Evolutionary conservation across 345 rosid genomes (phyloP).

Genomic region (Citrus cavaleriei): DNA sequence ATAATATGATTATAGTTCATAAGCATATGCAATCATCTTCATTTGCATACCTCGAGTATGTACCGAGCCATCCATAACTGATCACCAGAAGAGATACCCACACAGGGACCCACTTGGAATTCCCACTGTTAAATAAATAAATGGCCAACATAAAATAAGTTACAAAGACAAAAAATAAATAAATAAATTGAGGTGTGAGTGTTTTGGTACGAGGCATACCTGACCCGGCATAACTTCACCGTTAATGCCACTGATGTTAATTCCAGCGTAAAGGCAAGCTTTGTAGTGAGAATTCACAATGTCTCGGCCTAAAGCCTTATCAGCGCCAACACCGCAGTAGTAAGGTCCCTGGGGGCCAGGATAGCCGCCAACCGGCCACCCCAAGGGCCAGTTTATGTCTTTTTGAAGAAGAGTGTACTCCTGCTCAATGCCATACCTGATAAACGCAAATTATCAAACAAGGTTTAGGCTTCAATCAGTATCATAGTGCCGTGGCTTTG

Average conservation of each 20-base stretch:
- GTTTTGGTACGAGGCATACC: slow-evolving; percentile 20
- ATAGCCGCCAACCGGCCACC: slow-evolving; percentile 78
- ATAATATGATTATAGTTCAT: no score
- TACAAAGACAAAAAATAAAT: background rate
- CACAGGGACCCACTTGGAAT: slow-evolving; percentile 75
- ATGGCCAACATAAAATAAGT: background rate
- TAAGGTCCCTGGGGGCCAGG: slow-evolving; percentile 94
- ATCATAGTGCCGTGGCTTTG: no score
- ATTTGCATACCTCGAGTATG: slow-evolving; percentile 61
- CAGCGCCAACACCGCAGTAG: slow-evolving; percentile 82
- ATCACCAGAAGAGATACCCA: slow-evolving; percentile 75
- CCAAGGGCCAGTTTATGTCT: slow-evolving; percentile 59
- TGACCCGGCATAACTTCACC: slow-evolving; percentile 94
- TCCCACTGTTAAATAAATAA: slow-evolving; percentile 53
- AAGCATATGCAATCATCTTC: background rate
- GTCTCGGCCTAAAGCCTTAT: slow-evolving; percentile 77
- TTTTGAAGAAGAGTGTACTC: slow-evolving; percentile 75
- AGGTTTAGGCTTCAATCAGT: no score
- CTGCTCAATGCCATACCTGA: slow-evolving; percentile 76
- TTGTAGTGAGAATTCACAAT: slow-evolving; percentile 78
- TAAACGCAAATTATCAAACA: background rate
- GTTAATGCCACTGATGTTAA: slow-evolving; percentile 70
- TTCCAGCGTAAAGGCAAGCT: slow-evolving; percentile 80
- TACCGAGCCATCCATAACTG: slow-evolving; percentile 76
- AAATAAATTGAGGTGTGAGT: background rate